Conservation (phyloP, 2,329 filamentous ascomycete species). For the Colletotrichum sp. region DNA sequence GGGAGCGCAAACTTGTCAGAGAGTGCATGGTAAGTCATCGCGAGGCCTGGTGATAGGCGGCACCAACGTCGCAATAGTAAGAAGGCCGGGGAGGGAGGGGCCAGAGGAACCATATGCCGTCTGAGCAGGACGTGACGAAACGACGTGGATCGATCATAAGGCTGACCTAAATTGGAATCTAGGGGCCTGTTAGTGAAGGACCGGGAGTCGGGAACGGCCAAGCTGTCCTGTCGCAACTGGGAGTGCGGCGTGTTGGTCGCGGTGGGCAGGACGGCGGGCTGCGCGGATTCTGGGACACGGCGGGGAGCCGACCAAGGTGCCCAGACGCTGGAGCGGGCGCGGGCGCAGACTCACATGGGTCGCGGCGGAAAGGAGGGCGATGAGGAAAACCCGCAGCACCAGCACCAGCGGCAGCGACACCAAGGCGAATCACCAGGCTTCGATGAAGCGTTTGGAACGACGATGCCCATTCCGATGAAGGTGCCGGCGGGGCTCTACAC, state of each 20-base stretch:
- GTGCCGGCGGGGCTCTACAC: conserved; percentile 59
- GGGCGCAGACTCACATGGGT: conserved; percentile 18
- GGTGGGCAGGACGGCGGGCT: conserved; percentile 35
- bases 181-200: conserved; percentile 83
- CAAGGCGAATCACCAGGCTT: conserved; percentile 6
- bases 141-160: conserved; percentile 12
- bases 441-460: conserved; percentile 18
- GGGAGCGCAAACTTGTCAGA: conserved; percentile 93
- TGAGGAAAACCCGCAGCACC: conserved; percentile 9
- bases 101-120: not conserved
- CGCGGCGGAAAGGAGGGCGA: conserved; percentile 19
- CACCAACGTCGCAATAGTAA: not conserved
- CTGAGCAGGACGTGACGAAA: not conserved
- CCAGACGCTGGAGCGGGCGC: conserved; percentile 3
- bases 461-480: conserved; percentile 68
- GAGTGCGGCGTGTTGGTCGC: conserved; percentile 89
- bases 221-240: conserved; percentile 90
- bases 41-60: conserved; percentile 18
- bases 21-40: conserved; percentile 79
- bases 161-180: conserved; percentile 16
- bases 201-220: conserved; percentile 67
- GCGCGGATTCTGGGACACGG: conserved; percentile 10
- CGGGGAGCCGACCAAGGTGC: conserved; percentile 20
- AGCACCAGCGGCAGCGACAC: not conserved
- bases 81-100: not conserved